phyloP scores from a whole-genome alignment of 164 flowering plant genomes.

The Cinnamomum chago region DNA sequence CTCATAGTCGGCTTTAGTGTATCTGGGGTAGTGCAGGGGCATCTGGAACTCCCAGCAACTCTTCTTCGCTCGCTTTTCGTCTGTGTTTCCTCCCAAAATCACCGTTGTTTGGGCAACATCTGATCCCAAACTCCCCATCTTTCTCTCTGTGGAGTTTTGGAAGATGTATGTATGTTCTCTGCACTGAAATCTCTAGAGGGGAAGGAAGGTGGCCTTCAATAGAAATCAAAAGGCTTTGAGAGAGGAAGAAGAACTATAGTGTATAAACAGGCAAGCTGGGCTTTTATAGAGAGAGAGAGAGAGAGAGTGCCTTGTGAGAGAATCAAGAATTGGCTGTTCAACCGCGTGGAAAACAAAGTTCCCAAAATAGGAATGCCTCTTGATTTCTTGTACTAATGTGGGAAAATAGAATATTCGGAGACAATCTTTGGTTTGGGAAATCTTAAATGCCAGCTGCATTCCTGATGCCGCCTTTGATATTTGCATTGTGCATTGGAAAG shows the following conservation, averaged over 20 bases:
- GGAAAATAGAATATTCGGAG: too few species aligned
- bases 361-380: neutral
- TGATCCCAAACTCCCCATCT: neutral
- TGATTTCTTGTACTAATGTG: neutral
- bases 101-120: neutral
- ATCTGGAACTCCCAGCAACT: conserved; percentile 25
- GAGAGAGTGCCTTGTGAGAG: neutral
- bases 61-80: conserved; percentile 5
- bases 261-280: too few species aligned
- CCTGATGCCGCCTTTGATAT: neutral
- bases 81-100: neutral
- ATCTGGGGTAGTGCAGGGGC: conserved; percentile 48
- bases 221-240: neutral
- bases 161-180: too few species aligned
- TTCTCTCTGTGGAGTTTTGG: neutral
- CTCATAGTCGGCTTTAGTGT: conserved; percentile 32
- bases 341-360: neutral
- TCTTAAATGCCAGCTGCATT: too few species aligned
- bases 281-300: neutral
- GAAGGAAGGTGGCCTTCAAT: neutral
- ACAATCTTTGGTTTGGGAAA: too few species aligned
- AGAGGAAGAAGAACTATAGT: neutral
- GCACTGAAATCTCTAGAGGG: too few species aligned
- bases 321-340: neutral
- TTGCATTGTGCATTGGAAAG: neutral